Conservation (phyloP, 140 eudicot genomes). For the Erigeron philadelphicus region DNA sequence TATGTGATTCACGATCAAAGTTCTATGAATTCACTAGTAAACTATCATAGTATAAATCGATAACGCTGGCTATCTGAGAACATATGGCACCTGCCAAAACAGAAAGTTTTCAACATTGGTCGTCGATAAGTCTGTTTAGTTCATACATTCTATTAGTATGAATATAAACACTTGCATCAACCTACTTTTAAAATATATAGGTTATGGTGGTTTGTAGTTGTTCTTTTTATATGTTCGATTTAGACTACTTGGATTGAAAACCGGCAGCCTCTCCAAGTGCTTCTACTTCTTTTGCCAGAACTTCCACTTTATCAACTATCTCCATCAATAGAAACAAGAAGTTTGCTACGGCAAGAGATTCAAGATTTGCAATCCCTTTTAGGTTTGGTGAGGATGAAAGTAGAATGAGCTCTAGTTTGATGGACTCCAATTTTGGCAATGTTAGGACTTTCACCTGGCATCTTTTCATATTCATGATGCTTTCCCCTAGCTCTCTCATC, state of each 20-base stretch:
- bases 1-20: too few species aligned
- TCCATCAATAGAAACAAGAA: conserved; percentile 50
- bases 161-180: conserved; percentile 2
- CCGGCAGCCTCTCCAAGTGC: conserved; percentile 52
- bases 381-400: conserved; percentile 30
- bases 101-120: not conserved
- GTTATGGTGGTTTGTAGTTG: not conserved
- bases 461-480: conserved; percentile 53
- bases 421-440: conserved; percentile 42
- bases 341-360: conserved; percentile 46
- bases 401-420: conserved; percentile 41
- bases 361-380: conserved; percentile 30
- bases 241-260: conserved; percentile 36
- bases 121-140: not conserved
- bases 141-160: not conserved
- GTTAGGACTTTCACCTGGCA: conserved; percentile 36
- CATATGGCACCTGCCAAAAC: not conserved
- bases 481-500: conserved; percentile 60
- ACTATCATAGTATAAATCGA: too few species aligned
- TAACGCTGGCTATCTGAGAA: too few species aligned
- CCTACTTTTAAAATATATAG: not conserved
- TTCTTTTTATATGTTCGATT: not conserved
- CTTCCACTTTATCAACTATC: conserved; percentile 57
- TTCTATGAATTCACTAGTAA: too few species aligned
- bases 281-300: conserved; percentile 58